Conservation (phyloP, 176 grass and related monocot genomes). For the Carex scoparia region DNA sequence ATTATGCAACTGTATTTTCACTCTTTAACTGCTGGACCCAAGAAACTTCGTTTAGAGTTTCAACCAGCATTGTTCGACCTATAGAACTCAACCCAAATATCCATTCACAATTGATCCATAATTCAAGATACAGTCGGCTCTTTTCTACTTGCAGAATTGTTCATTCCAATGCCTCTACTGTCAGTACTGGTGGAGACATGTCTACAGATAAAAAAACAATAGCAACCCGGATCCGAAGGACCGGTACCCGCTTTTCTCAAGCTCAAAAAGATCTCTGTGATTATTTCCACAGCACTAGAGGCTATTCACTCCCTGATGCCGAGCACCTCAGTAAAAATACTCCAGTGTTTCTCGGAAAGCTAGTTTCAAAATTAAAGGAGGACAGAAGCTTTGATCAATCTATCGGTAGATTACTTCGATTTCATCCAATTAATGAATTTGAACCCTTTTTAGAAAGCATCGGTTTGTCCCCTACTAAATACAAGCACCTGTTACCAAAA, state of each 20-base stretch:
- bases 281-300: conserved; percentile 38
- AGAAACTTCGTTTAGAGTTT: conserved; percentile 7
- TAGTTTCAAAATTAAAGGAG: conserved; percentile 26
- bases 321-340: conserved; percentile 56
- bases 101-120: not conserved
- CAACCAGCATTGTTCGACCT: conserved; percentile 3
- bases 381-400: conserved; percentile 16
- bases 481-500: conserved; percentile 33
- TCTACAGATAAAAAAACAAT: not conserved
- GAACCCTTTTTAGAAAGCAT: conserved; percentile 65
- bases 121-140: not conserved
- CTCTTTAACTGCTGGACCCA: not conserved
- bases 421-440: conserved; percentile 55
- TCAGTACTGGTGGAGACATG: not conserved
- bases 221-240: not conserved
- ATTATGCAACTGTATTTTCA: no score
- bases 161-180: not conserved
- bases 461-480: conserved; percentile 31
- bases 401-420: conserved; percentile 34
- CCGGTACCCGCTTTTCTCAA: conserved; percentile 7
- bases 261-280: conserved; percentile 42
- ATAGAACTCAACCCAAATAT: not conserved
- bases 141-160: not conserved
- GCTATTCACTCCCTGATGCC: conserved; percentile 31
- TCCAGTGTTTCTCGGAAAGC: conserved; percentile 32